Percentiles rank a stretch among this genome's conserved stretches.
These are phyloP conservation scores for Triticum monococcum DNA, from an alignment of 176 grass and related monocot species.

Conservation along the genomic window DNA sequence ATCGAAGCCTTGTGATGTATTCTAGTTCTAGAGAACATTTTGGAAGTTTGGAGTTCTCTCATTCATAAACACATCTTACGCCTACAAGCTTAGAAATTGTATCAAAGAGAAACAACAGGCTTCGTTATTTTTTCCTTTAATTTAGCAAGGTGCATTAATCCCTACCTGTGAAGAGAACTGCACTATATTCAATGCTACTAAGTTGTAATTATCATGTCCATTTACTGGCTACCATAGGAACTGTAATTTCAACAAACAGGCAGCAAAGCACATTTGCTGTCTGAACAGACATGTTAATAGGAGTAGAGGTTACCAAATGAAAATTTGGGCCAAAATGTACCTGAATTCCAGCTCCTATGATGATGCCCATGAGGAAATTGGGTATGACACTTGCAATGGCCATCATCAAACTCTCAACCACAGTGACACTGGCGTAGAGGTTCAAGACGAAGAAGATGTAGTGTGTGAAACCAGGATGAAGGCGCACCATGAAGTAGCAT, in stretches of 20 bases:
- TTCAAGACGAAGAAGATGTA: conserved; percentile 85
- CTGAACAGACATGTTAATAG: neutral
- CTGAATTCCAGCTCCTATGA: conserved; percentile 99
- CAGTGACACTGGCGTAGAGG: conserved; percentile 87
- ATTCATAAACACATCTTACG: neutral
- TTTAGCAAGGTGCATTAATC: neutral
- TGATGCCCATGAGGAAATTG: conserved; percentile 99
- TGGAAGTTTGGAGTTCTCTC: neutral
- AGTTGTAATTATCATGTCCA: neutral
- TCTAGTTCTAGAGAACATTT: neutral
- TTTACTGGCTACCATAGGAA: neutral
- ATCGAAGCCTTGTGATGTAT: no score
- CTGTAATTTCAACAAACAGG: neutral
- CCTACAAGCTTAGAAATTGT: neutral
- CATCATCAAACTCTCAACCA: conserved; percentile 99
- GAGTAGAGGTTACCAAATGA: neutral
- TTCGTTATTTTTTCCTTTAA: neutral
- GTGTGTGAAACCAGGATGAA: conserved; percentile 84
- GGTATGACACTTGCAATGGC: conserved; percentile 97
- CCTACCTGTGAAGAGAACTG: neutral
- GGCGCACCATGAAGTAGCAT: conserved; percentile 89
- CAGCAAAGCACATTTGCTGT: neutral
- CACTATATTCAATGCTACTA: conserved; percentile 17
- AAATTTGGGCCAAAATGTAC: conserved; percentile 12
- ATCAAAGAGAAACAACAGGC: neutral